These are phyloP conservation scores for Phoma sp. DNA, from an alignment of 2,329 filamentous ascomycete genomes.

Conservation along the genomic window DNA sequence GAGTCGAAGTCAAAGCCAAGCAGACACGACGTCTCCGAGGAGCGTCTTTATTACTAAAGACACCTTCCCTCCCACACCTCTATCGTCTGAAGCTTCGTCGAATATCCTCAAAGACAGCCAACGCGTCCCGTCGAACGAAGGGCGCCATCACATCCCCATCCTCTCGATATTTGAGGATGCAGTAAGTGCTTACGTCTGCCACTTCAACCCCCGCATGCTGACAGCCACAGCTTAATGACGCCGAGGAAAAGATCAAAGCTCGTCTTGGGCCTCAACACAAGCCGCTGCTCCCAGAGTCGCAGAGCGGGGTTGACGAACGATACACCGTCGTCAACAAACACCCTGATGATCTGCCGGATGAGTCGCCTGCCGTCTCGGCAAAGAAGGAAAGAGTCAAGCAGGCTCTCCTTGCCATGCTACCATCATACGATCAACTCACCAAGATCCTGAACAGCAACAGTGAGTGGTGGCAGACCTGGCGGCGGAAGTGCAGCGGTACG, in stretches of 20 bases:
- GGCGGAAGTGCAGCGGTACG: conserved; percentile 52
- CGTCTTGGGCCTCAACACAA: conserved; percentile 29
- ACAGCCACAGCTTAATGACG: conserved; percentile 42
- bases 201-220: conserved; percentile 12
- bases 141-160: conserved; percentile 46
- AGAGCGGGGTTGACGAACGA: conserved; percentile 22
- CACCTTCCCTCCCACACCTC: conserved; percentile 39
- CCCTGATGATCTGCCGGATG: conserved; percentile 34
- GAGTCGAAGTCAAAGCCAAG: conserved; percentile 16
- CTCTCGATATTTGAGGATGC: conserved; percentile 49
- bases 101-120: conserved; percentile 30
- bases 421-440: conserved; percentile 42
- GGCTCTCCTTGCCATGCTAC: conserved; percentile 43
- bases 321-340: conserved; percentile 42
- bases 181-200: conserved; percentile 28
- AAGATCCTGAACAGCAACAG: conserved; percentile 44
- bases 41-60: conserved; percentile 33
- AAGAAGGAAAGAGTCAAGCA: conserved; percentile 47
- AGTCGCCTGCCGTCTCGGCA: conserved; percentile 26
- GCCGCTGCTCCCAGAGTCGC: conserved; percentile 22
- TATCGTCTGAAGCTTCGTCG: conserved; percentile 40
- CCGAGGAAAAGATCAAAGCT: conserved; percentile 39
- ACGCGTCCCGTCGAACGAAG: conserved; percentile 27
- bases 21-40: conserved; percentile 35
- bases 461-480: conserved; percentile 53